Base-by-base conservation (phyloP, 495 filamentous ascomycete species). In the Lasiosphaeria miniovina region DNA sequence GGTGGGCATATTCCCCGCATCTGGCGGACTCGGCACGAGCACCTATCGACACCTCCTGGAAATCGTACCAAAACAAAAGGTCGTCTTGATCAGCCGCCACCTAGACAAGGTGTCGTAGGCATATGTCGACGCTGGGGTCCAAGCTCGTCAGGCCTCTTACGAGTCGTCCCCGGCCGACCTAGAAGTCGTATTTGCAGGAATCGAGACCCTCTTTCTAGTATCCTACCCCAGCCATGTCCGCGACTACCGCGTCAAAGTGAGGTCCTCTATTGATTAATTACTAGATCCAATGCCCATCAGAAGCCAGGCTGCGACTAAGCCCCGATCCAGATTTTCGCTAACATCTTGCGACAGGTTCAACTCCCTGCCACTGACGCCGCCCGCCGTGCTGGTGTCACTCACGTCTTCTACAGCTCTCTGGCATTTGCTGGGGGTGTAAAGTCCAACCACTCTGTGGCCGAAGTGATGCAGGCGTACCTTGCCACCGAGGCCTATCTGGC, bases 401-500 rank as follows among this genome's bases (percentile, higher is more conserved):
- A 88, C 63, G 77, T 90, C 49, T 86, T 84, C 70, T 91, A 90
- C 77, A 82, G 82, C 4, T 86, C 83, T 8, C 81, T 91, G 6
- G 87, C 75, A 0, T 88, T 88, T 59, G 65, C 65, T 11, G 80
- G 74, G 6, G 67, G 71, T 0, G 59, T 69, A n/a, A 62, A 51
- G 7, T 46, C 41, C 24, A 40, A 40, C 36, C 33, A 31, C 12
- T 69, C 69, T 35, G 10, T 57, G 3, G 77, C 83, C 5, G 70
- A 71, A 12, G 87, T 91, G 3, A 91, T 90, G 87, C 80, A 80
- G 36, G 86, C 87, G 10, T 87, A 91, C 63, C 75, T 88, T 14
- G 73, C 73, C 49, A 88, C 86, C 0, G 86, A 91, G 62, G 63
- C 67, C 6, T 85, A 84, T 62, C 77, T 90, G 10, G 60, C 72